Percentiles rank a stretch among this genome's conserved stretches.
Evolutionary conservation across 164 flowering plant genomes (phyloP).

Genomic region (Paratinospora sagittata): DNA sequence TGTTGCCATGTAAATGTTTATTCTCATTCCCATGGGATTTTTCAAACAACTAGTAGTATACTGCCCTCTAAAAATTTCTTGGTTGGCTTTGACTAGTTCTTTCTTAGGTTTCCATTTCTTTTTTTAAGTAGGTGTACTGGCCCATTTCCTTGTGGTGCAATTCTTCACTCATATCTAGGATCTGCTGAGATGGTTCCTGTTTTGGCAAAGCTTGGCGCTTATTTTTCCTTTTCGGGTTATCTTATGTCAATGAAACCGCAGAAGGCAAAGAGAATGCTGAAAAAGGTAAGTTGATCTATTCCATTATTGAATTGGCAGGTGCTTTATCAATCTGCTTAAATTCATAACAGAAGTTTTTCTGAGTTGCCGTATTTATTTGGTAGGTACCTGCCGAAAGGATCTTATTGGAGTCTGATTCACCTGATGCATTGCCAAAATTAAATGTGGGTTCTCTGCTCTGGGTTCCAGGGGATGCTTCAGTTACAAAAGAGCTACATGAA

Average conservation of each 20-base stretch:
- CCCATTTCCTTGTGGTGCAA: constrained; percentile 84
- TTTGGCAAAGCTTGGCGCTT: constrained; percentile 82
- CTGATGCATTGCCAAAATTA: constrained; percentile 79
- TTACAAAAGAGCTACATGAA: constrained; percentile 22
- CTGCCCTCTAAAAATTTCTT: too few species aligned
- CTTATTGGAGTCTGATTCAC: constrained; percentile 54
- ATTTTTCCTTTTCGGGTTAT: constrained; percentile 92
- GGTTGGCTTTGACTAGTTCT: too few species aligned
- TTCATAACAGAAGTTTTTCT: neutral
- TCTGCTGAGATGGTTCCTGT: constrained; percentile 96
- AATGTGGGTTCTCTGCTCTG: constrained; percentile 31
- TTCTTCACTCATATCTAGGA: constrained; percentile 91
- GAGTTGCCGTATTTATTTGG: constrained; percentile 3
- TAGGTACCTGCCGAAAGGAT: constrained; percentile 67
- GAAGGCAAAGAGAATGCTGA: constrained; percentile 85
- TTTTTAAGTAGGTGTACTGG: constrained; percentile 38
- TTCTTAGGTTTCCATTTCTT: neutral
- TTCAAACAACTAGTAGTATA: too few species aligned
- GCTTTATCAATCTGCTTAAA: neutral
- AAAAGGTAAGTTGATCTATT: constrained; percentile 33
- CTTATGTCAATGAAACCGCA: constrained; percentile 63
- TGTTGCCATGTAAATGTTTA: too few species aligned
- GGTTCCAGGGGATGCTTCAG: constrained; percentile 47
- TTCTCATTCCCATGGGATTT: too few species aligned
- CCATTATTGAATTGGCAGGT: neutral